Evolutionary conservation across 805 yeast species (phyloP).

Genomic region (Lipomyces yamanashiensis): DNA sequence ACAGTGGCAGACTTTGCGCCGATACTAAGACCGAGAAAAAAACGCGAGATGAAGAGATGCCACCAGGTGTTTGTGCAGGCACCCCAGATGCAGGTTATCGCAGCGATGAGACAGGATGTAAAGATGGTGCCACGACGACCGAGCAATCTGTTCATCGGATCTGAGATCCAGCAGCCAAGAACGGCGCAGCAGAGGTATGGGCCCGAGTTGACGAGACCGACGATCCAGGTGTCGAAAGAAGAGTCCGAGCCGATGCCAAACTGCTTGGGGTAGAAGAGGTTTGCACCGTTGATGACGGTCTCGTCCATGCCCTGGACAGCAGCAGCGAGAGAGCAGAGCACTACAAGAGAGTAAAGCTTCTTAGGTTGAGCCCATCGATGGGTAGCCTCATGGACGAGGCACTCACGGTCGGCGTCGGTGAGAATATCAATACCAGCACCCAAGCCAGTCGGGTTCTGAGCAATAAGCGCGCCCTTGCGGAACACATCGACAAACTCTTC

Average conservation of each 20-base stretch:
- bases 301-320: slow-evolving; percentile 80
- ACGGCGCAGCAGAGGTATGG: slow-evolving; percentile 66
- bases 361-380: slow-evolving; percentile 55
- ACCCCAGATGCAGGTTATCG: slow-evolving; percentile 65
- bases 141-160: slow-evolving; percentile 53
- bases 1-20: slow-evolving; percentile 72
- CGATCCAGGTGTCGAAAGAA: slow-evolving; percentile 47
- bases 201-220: slow-evolving; percentile 67
- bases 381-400: slow-evolving; percentile 51
- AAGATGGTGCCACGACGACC: slow-evolving; percentile 69
- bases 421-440: slow-evolving; percentile 50
- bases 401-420: slow-evolving; percentile 44
- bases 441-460: slow-evolving; percentile 52
- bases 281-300: slow-evolving; percentile 71
- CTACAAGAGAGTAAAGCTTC: slow-evolving; percentile 54
- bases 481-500: slow-evolving; percentile 41
- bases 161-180: slow-evolving; percentile 62
- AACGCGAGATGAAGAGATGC: slow-evolving; percentile 63
- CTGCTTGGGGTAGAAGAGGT: slow-evolving; percentile 55
- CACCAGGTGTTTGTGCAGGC: slow-evolving; percentile 65
- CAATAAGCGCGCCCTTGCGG: slow-evolving; percentile 59
- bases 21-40: slow-evolving; percentile 65
- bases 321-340: slow-evolving; percentile 66
- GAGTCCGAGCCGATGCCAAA: slow-evolving; percentile 52
- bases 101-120: slow-evolving; percentile 61